phyloP scores from a whole-genome alignment of 2,329 filamentous ascomycete species.

The Blumeria graminis region DNA sequence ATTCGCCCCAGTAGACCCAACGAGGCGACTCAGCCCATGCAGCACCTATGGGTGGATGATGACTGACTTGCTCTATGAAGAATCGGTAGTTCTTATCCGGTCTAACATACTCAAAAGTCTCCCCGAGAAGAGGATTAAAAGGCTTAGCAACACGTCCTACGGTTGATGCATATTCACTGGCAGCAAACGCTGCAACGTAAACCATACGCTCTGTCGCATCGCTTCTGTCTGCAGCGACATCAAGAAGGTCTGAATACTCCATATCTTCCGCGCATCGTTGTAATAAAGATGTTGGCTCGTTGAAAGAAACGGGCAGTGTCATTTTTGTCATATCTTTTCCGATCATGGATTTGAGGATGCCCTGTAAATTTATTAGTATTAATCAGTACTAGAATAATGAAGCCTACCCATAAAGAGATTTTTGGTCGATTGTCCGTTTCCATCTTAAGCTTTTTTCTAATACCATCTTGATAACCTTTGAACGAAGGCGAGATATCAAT shows the following conservation, averaged over 20 bases:
- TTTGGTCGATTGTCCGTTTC: slow-evolving; percentile 83
- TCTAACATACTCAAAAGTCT: slow-evolving; percentile 88
- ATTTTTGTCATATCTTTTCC: slow-evolving; percentile 99
- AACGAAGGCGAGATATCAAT: slow-evolving; percentile 55
- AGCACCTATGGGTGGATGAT: slow-evolving; percentile 85
- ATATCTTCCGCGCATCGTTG: slow-evolving; percentile 93
- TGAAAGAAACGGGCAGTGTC: slow-evolving; percentile 94
- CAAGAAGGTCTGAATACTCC: slow-evolving; percentile 86
- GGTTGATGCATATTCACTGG: slow-evolving; percentile 89
- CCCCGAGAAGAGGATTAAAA: slow-evolving; percentile 87
- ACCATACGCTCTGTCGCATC: slow-evolving; percentile 83
- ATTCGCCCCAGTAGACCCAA: slow-evolving; percentile 97
- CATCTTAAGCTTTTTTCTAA: slow-evolving; percentile 58
- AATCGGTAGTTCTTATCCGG: slow-evolving; percentile 96
- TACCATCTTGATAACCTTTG: slow-evolving; percentile 74
- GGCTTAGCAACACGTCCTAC: slow-evolving; percentile 94
- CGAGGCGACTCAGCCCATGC: slow-evolving; percentile 77
- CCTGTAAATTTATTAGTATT: slow-evolving; percentile 25
- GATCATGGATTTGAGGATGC: slow-evolving; percentile 97
- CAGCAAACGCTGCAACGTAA: slow-evolving; percentile 87
- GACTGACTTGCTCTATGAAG: slow-evolving; percentile 94
- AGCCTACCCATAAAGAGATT: slow-evolving; percentile 78
- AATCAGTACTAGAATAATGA: neutral
- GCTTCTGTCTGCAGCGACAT: slow-evolving; percentile 59
- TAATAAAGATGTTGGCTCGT: slow-evolving; percentile 85